phyloP scores from a whole-genome alignment of 2,329 filamentous ascomycete genomes.

The Fusarium sp. region DNA sequence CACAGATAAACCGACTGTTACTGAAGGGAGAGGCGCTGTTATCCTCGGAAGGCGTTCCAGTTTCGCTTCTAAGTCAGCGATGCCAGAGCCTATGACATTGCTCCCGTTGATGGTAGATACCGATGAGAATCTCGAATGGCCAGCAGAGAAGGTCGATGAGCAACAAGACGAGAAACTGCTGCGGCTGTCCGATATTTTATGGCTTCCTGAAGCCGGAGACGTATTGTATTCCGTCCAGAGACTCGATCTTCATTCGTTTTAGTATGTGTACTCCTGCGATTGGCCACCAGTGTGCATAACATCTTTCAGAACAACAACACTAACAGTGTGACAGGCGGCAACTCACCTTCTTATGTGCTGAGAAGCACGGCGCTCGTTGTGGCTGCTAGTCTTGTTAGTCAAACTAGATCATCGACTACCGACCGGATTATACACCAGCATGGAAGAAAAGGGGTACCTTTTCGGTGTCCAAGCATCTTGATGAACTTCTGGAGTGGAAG shows the following conservation, averaged over 20 bases:
- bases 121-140: constrained; percentile 66
- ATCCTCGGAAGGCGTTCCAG: constrained; percentile 45
- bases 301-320: not conserved
- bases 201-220: constrained; percentile 30
- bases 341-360: constrained; percentile 41
- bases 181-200: constrained; percentile 60
- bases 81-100: constrained; percentile 49
- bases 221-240: constrained; percentile 39
- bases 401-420: not conserved
- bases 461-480: constrained; percentile 37
- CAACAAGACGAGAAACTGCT: constrained; percentile 65
- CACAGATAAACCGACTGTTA: constrained; percentile 14
- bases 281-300: not conserved
- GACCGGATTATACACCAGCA: not conserved
- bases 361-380: constrained; percentile 33
- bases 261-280: constrained; percentile 2
- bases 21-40: constrained; percentile 24
- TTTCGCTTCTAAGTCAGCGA: constrained; percentile 56
- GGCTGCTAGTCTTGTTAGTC: constrained; percentile 20
- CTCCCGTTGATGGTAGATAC: constrained; percentile 62
- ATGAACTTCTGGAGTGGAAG: constrained; percentile 36
- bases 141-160: constrained; percentile 58
- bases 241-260: constrained; percentile 35
- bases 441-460: constrained; percentile 28
- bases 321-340: not conserved